Percentiles rank a stretch among this genome's conserved stretches.
These are phyloP conservation scores for Capsicum pubescens DNA, from an alignment of 257 asterid genomes.

Conservation along the genomic window DNA sequence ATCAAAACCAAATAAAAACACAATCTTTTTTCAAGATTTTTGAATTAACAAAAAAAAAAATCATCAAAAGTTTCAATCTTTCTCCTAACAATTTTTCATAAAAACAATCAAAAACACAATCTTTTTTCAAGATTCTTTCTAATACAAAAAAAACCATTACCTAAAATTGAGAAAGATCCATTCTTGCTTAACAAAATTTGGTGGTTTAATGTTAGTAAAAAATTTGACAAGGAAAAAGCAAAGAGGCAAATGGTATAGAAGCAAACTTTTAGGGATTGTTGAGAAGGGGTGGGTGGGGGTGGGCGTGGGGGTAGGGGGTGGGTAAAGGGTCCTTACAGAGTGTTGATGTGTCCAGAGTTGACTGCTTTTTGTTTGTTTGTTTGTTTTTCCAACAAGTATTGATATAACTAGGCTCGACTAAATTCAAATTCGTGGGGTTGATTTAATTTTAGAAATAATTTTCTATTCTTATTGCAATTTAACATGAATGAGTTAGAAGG, in stretches of 20 bases:
- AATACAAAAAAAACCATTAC: neutral
- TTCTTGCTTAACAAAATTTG: neutral
- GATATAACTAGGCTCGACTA: neutral
- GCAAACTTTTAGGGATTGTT: slow-evolving; percentile 3
- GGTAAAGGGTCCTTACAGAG: neutral
- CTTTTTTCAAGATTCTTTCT: neutral
- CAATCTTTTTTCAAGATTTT: neutral
- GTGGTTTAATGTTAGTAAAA: neutral
- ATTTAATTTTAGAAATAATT: no score
- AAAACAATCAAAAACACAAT: no score
- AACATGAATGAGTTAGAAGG: no score
- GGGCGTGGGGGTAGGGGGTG: neutral
- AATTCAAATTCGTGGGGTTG: neutral
- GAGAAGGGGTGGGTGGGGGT: neutral
- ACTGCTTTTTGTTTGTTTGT: neutral
- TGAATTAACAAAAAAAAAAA: no score
- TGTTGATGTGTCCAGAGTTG: slow-evolving; percentile 24
- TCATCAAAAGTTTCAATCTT: no score
- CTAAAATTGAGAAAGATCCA: slow-evolving; percentile 19
- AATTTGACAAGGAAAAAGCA: neutral
- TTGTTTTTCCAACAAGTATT: no score
- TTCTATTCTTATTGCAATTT: no score
- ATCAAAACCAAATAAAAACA: neutral
- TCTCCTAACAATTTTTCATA: no score
- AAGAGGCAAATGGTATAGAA: neutral